Conservation (phyloP, 2,329 filamentous ascomycete species). For the Aureobasidium melanogenum region DNA sequence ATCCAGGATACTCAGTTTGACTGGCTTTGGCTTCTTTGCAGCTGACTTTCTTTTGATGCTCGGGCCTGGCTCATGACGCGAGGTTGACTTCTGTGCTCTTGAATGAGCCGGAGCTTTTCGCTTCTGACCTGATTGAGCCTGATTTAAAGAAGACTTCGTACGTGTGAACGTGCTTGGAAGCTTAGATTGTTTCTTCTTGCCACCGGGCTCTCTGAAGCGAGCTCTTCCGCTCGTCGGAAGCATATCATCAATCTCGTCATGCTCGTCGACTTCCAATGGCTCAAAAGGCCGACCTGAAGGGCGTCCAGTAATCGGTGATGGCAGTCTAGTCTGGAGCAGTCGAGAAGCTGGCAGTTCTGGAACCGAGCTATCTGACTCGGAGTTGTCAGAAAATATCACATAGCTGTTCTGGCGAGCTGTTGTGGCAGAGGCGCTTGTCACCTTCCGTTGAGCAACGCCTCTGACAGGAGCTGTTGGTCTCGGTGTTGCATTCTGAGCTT, state of each 20-base stretch:
- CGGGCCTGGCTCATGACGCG: neutral
- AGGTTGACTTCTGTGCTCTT: neutral
- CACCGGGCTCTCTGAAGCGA: constrained; percentile 14
- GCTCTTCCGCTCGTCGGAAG: constrained; percentile 19
- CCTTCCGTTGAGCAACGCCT: constrained; percentile 21
- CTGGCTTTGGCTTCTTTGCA: constrained; percentile 11
- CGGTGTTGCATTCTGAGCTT: neutral
- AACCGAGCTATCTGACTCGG: constrained; percentile 17
- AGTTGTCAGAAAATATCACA: constrained; percentile 28
- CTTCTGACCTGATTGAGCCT: neutral
- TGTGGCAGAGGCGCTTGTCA: neutral
- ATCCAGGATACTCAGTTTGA: constrained; percentile 44
- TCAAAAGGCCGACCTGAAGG: constrained; percentile 12
- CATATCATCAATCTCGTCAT: constrained; percentile 37
- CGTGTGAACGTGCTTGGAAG: constrained; percentile 28
- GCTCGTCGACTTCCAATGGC: constrained; percentile 34
- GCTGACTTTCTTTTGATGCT: neutral
- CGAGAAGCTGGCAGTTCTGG: constrained; percentile 13
- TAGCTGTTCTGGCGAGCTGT: neutral
- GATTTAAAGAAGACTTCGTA: neutral
- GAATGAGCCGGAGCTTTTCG: neutral
- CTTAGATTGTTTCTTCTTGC: constrained; percentile 28
- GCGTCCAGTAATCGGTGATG: neutral
- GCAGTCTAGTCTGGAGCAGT: constrained; percentile 8
- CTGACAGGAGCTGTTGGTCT: constrained; percentile 15